Evolutionary conservation across 1,284 basidiomycete genomes (phyloP), one percentile per base, ranked within the genome.

Genomic region (Ustilago cynodontis): DNA sequence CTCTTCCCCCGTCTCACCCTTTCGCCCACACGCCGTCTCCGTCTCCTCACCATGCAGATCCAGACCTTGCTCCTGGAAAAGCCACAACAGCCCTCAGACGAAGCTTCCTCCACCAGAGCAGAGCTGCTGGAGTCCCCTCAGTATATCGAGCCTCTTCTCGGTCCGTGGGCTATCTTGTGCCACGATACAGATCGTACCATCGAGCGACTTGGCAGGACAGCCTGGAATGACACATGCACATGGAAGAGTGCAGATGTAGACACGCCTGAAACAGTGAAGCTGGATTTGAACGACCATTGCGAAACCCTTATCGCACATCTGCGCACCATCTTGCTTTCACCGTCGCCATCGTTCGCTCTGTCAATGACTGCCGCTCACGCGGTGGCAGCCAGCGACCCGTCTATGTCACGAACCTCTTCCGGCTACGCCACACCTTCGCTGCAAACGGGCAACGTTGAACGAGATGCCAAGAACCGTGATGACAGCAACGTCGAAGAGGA

Each of bases 1-100:
- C 94, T 97, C 86, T 88, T 93, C 41, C 92, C 95, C 0, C 89
- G 92, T 0, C 88, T 98, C 11, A 90, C 95, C 50, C 88, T 94
- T 20, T 93, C 95, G 69, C 91, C 94, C 0, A 93, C 92, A 14
- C 90, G 94, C 39, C 90, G 93, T 43, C 89, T 95, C 22, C 91
- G 94, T 16, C 84, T 90, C 9, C 88, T 92, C 0, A 89, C 94
- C 1, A 90, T 91, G 6, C 88, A 90, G 9, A 87, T 95, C 0
- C 94, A 97, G 77, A 82, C 89, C 0, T 88, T 91, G 6, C 87
- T 98, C 6, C 88, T 95, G 8, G 67, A 67, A 13, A 59, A 62
- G n/a, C 88, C 88, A 11, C 41, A 52, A 3, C 1, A 18, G 0
- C 6, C 45, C 8, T 43, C 47, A 3, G 57, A 70, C 14, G 31